These are phyloP conservation scores for Monosporascus sp. DNA, from an alignment of 2,329 filamentous ascomycete genomes.

Conservation along the genomic window DNA sequence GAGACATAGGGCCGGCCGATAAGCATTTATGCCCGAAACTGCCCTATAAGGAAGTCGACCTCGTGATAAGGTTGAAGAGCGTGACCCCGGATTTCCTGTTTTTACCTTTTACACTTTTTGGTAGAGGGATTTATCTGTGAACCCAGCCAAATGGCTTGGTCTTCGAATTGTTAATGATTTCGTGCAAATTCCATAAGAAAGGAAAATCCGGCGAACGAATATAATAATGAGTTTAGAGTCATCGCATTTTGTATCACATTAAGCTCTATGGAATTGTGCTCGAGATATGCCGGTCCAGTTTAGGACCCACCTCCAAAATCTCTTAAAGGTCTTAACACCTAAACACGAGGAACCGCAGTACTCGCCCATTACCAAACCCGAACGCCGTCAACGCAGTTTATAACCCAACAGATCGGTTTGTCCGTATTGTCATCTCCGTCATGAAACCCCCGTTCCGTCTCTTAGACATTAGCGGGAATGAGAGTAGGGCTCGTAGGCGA, in stretches of 20 bases:
- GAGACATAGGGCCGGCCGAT: neutral
- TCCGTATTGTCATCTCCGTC: neutral
- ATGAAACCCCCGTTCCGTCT: neutral
- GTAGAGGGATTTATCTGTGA: no score
- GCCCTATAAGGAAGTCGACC: no score
- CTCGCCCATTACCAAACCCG: constrained; percentile 7
- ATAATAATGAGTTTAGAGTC: no score
- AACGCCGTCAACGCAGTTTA: constrained; percentile 6
- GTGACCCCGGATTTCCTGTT: no score
- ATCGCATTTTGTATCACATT: no score
- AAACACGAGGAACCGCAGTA: neutral
- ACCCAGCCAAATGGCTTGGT: no score
- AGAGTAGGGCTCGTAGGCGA: constrained; percentile 60
- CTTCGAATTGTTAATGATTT: no score
- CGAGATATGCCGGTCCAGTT: neutral
- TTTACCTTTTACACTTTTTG: no score
- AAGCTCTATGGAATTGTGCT: neutral
- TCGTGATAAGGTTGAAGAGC: neutral
- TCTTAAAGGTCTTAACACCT: neutral
- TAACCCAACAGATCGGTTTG: constrained; percentile 1
- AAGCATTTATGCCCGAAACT: neutral
- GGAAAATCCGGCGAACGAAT: no score
- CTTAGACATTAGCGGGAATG: constrained; percentile 40
- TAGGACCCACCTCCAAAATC: neutral
- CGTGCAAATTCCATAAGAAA: constrained; percentile 7